These are phyloP conservation scores for Lasiosphaeria hispida DNA, from an alignment of 495 filamentous ascomycete species.

Conservation along the genomic window DNA sequence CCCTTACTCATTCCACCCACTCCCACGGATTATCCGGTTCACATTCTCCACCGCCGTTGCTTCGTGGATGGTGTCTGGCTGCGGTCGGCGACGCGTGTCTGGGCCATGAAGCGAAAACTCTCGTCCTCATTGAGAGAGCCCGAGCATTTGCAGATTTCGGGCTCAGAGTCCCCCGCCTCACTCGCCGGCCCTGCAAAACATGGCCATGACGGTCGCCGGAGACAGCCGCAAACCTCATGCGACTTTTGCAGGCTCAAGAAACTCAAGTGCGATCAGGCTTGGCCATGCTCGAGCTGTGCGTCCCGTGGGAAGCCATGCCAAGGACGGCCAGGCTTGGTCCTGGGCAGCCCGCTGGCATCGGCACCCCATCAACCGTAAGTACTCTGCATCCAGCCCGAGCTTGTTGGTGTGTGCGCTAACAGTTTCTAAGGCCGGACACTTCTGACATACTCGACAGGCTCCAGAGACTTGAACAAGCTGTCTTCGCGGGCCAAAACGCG, in stretches of 20 bases:
- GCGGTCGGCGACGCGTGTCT: no score
- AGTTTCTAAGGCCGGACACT: neutral
- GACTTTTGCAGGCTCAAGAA: slow-evolving; percentile 45
- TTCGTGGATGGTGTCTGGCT: no score
- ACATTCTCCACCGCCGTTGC: no score
- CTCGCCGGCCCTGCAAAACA: no score
- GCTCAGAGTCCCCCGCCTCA: neutral
- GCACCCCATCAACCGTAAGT: neutral
- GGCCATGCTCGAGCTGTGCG: slow-evolving; percentile 35
- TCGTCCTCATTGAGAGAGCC: no score
- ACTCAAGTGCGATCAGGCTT: slow-evolving; percentile 43
- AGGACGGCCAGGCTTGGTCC: neutral
- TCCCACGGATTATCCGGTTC: no score
- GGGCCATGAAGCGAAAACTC: no score
- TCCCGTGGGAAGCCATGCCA: slow-evolving; percentile 17
- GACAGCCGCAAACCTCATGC: slow-evolving; percentile 44
- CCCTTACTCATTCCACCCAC: no score
- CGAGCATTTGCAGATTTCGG: no score
- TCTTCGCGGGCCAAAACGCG: slow-evolving; percentile 11
- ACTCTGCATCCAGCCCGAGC: no score
- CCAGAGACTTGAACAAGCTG: slow-evolving; percentile 19
- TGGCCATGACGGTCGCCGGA: slow-evolving; percentile 27
- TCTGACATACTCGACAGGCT: slow-evolving; percentile 17
- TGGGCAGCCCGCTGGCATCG: neutral
- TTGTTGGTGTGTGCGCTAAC: no score